phyloP scores from a whole-genome alignment of 1,284 basidiomycete species.

The Moesziomyces sp. region DNA sequence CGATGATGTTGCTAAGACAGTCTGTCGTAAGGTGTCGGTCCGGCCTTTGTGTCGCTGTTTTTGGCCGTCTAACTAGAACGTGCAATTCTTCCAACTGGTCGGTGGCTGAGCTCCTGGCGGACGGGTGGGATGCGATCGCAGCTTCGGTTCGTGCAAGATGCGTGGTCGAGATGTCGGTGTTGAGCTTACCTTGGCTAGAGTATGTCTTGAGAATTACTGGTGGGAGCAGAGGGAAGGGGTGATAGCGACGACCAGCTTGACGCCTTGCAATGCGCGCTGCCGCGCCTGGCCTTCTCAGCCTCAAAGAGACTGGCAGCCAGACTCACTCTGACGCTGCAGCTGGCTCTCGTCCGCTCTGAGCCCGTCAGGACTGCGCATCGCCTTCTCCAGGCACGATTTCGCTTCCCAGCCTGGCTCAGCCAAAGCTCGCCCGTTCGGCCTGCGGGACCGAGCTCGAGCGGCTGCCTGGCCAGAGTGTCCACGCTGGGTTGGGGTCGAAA shows the following conservation, averaged over 20 bases:
- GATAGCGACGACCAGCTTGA: slow-evolving; percentile 42
- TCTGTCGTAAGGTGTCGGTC: too few relatives aligned
- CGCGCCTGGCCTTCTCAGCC: slow-evolving; percentile 1
- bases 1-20: neutral
- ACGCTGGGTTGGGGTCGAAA: neutral
- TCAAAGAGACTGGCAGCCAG: neutral
- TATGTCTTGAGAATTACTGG: slow-evolving; percentile 54
- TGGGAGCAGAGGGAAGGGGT: slow-evolving; percentile 41
- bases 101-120: neutral
- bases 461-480: too few relatives aligned
- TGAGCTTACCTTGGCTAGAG: slow-evolving; percentile 51
- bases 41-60: neutral
- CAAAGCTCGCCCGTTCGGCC: neutral
- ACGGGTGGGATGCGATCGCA: slow-evolving; percentile 4
- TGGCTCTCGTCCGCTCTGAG: neutral
- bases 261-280: slow-evolving; percentile 14
- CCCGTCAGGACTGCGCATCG: neutral
- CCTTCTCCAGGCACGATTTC: neutral
- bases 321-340: neutral
- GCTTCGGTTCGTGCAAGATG: slow-evolving; percentile 25
- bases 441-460: neutral
- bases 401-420: neutral
- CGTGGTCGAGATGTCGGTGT: slow-evolving; percentile 13
- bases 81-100: neutral
- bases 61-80: neutral